These are phyloP conservation scores for Melaleuca quinquenervia DNA, from an alignment of 345 rosid genomes.

Conservation along the genomic window DNA sequence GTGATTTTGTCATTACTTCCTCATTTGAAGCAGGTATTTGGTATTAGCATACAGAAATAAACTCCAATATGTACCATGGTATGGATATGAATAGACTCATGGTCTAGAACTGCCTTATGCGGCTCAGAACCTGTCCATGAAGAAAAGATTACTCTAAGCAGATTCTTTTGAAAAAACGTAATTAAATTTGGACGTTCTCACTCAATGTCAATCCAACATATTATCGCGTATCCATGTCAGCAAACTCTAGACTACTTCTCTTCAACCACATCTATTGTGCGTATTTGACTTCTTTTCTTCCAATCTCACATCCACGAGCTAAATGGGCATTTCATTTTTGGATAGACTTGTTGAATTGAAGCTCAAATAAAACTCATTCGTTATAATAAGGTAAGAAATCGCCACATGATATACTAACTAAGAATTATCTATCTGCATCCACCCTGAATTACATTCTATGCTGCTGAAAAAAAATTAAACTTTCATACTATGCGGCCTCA, in stretches of 20 bases:
- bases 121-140: constrained; percentile 68
- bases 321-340: not conserved
- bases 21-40: too few relatives aligned
- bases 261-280: not conserved
- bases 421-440: not conserved
- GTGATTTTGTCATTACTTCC: not conserved
- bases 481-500: not conserved
- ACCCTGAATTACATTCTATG: not conserved
- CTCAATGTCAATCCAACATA: not conserved
- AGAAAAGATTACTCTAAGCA: not conserved
- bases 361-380: not conserved
- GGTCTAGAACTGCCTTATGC: constrained; percentile 52
- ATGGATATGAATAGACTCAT: constrained; percentile 67
- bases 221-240: not conserved
- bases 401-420: not conserved
- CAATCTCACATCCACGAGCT: not conserved
- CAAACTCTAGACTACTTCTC: not conserved
- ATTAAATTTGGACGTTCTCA: not conserved
- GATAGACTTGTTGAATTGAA: not conserved
- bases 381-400: not conserved
- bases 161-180: not conserved
- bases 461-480: not conserved
- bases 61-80: constrained; percentile 50
- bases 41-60: not conserved
- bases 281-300: not conserved